Base-by-base conservation (phyloP, 352 stramenopile species). In the Phytophthora melonis region DNA sequence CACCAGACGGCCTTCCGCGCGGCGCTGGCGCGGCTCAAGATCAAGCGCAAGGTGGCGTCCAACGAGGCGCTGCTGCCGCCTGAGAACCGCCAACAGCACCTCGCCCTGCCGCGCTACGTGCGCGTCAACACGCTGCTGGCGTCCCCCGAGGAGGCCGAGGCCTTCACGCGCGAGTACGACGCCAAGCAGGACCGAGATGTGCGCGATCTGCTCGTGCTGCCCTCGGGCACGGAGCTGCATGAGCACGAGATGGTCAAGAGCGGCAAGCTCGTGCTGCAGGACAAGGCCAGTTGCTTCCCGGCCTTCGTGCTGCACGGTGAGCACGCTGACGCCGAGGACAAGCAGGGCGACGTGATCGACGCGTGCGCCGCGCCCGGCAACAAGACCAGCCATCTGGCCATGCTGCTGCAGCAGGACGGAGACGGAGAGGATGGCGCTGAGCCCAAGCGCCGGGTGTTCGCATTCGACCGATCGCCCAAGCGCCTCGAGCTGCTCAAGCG, bases 231-330 rank as follows among this genome's bases (percentile, higher is more conserved):
- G 27, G 92, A 97, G 84, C 79, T 97, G 59, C 82, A 97, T 69
- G 89, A 94, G 54, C 88, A 97, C 64, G 70, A 75, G 39, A 80
- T 97, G 39, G 93, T 97, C 34, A 88, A 84, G 39, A 82, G 64
- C 19, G 94, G 97, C 14, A 94, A 96, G 50, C 70, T 99, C 6
- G 83, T 99, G 34, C 77, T 99, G 41, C 97, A 99, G 84, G 98
- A 99, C 79, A 99, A 99, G 68, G 96, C 92, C 55, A 98, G 91
- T 82, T 99, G 98, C 79, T 99, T 99, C 77, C 96, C 97, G 1
- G 97, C 97, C 14, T 91, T 98, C 49, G 97, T 97, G 56, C 82
- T 99, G 53, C 86, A 97, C 49, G 86, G 86, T 62, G 81, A 96
- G 77, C 83, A 87, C 61, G 67, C 58, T 1, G 84, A 93, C 61